These are phyloP conservation scores for Diplodia corticola DNA, from an alignment of 2,329 filamentous ascomycete species.

Conservation along the genomic window DNA sequence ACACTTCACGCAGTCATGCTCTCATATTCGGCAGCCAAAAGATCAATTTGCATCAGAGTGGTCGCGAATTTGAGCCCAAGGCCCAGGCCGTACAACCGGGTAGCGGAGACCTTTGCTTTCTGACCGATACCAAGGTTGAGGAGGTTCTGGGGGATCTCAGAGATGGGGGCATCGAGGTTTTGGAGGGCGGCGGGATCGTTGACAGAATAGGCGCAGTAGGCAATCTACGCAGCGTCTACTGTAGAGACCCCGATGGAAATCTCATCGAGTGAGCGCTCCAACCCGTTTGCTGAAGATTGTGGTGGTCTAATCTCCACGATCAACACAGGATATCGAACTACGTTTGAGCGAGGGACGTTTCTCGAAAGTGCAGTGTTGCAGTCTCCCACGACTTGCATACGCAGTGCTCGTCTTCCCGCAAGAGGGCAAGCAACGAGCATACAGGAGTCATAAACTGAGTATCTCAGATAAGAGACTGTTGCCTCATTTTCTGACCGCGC, in stretches of 20 bases:
- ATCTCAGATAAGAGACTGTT: background rate
- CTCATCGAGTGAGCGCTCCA: conserved; percentile 24
- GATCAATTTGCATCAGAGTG: conserved; percentile 25
- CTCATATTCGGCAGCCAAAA: conserved; percentile 26
- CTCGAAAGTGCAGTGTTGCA: background rate
- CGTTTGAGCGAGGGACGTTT: background rate
- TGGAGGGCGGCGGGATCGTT: background rate
- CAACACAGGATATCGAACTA: background rate
- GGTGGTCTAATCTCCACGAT: background rate
- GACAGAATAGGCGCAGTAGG: conserved; percentile 22
- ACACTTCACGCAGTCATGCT: conserved; percentile 14
- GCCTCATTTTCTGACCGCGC: background rate
- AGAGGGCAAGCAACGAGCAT: too few species aligned
- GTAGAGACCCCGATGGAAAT: conserved; percentile 27
- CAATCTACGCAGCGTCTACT: conserved; percentile 25
- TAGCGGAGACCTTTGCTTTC: conserved; percentile 25
- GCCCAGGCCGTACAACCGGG: conserved; percentile 24
- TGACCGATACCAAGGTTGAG: conserved; percentile 21
- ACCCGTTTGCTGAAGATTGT: background rate
- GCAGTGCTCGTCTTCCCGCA: background rate
- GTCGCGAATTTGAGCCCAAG: conserved; percentile 27
- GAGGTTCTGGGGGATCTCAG: conserved; percentile 22
- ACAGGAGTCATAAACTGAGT: too few species aligned
- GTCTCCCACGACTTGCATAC: background rate
- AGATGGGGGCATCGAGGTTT: conserved; percentile 21